A percentile compares a stretch with the other conserved stretches of the same genome.
Evolutionary conservation across 352 stramenopile species (phyloP).

Genomic region (Globisporangium cystogenes): DNA sequence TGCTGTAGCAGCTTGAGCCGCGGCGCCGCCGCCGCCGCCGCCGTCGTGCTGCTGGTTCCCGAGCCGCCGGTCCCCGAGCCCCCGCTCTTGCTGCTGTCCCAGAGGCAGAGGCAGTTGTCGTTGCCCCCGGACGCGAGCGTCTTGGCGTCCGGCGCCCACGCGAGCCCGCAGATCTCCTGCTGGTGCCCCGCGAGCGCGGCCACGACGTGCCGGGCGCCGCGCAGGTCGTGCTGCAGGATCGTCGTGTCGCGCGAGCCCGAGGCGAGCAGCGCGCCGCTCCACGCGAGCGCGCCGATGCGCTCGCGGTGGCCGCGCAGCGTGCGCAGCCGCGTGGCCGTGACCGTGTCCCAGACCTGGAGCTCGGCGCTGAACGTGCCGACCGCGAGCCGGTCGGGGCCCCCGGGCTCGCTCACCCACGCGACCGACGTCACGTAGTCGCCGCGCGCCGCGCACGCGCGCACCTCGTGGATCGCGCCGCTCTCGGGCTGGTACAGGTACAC

Average conservation of each 20-base stretch:
- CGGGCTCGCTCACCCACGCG: constrained; percentile 69
- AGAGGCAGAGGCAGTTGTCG: constrained; percentile 94
- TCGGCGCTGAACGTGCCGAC: constrained; percentile 88
- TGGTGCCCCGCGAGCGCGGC: constrained; percentile 76
- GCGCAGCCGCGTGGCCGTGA: constrained; percentile 75
- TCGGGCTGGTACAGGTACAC: constrained; percentile 96
- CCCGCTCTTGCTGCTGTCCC: constrained; percentile 63
- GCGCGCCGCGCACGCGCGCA: constrained; percentile 40
- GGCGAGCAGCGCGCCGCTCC: constrained; percentile 86
- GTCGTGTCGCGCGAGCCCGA: constrained; percentile 89
- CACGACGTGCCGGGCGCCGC: constrained; percentile 40
- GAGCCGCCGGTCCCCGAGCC: no score
- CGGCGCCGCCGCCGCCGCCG: no score
- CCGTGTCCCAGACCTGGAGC: constrained; percentile 95
- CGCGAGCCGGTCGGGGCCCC: constrained; percentile 78
- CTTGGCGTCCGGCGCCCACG: constrained; percentile 91
- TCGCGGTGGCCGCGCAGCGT: constrained; percentile 86
- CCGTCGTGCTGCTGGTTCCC: no score
- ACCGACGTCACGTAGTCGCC: constrained; percentile 95
- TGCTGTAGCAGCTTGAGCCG: constrained; percentile 84
- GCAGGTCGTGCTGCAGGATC: constrained; percentile 71
- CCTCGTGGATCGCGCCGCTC: constrained; percentile 89
- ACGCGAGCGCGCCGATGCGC: constrained; percentile 89
- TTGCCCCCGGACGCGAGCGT: constrained; percentile 94
- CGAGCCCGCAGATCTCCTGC: constrained; percentile 95